These are phyloP conservation scores for Noccaea bulbosa DNA, from an alignment of 345 rosid species.

Conservation along the genomic window DNA sequence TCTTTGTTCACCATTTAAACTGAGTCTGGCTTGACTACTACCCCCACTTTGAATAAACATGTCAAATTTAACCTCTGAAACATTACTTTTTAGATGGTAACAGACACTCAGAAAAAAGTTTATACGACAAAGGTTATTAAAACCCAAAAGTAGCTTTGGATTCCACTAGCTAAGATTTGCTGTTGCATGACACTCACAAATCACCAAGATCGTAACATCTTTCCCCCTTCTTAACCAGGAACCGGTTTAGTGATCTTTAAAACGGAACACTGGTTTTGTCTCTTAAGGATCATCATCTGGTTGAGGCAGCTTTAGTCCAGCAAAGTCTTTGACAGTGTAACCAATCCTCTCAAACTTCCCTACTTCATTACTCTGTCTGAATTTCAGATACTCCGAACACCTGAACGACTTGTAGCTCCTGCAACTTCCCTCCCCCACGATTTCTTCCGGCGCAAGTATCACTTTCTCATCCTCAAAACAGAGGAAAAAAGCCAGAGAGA, in stretches of 20 bases:
- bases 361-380: conserved; percentile 62
- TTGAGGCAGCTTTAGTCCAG: conserved; percentile 47
- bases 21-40: conserved; percentile 4
- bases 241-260: conserved; percentile 12
- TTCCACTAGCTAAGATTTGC: conserved; percentile 33
- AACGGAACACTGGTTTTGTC: not conserved
- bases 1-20: conserved; percentile 22
- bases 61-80: not conserved
- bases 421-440: conserved; percentile 52
- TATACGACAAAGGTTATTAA: not conserved
- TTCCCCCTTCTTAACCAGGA: conserved; percentile 1
- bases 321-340: conserved; percentile 66
- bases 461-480: conserved; percentile 72
- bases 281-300: conserved; percentile 29
- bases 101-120: not conserved
- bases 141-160: conserved; percentile 30
- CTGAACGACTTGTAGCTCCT: conserved; percentile 58
- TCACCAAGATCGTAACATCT: not conserved
- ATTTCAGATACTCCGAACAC: conserved; percentile 64
- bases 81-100: conserved; percentile 24
- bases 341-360: conserved; percentile 74
- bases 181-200: conserved; percentile 19
- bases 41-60: conserved; percentile 18
- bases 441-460: conserved; percentile 60
- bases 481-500: conserved; percentile 72